phyloP scores from a whole-genome alignment of 2,329 filamentous ascomycete genomes.

The Bipolaris oryzae region DNA sequence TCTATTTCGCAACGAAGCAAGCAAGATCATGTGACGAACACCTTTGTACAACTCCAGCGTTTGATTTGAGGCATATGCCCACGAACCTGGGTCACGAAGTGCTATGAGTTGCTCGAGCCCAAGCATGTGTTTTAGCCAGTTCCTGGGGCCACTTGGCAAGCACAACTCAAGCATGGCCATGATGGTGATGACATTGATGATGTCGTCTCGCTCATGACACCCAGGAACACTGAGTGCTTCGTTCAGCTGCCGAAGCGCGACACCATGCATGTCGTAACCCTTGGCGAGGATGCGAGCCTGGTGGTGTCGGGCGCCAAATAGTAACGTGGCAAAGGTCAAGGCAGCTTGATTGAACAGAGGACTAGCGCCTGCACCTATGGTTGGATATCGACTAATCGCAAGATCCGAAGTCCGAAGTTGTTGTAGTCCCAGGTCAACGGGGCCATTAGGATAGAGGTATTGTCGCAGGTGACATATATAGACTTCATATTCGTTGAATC shows the following conservation, averaged over 20 bases:
- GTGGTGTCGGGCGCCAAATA: slow-evolving; percentile 33
- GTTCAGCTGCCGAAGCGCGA: slow-evolving; percentile 34
- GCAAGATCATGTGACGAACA: slow-evolving; percentile 32
- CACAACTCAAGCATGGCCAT: slow-evolving; percentile 37
- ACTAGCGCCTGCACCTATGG: not conserved
- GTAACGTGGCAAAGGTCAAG: slow-evolving; percentile 33
- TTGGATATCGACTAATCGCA: not conserved
- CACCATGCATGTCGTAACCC: slow-evolving; percentile 33
- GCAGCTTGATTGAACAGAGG: slow-evolving; percentile 28
- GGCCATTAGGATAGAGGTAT: slow-evolving; percentile 27
- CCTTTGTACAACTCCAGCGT: slow-evolving; percentile 30
- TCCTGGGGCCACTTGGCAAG: slow-evolving; percentile 30
- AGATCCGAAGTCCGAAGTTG: slow-evolving; percentile 26
- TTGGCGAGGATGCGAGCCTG: slow-evolving; percentile 20
- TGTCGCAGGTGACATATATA: slow-evolving; percentile 35
- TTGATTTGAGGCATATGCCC: slow-evolving; percentile 14
- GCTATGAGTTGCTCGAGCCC: slow-evolving; percentile 36
- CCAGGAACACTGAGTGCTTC: slow-evolving; percentile 26
- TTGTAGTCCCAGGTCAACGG: slow-evolving; percentile 30
- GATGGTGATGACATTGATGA: slow-evolving; percentile 33
- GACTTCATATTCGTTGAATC: slow-evolving; percentile 25
- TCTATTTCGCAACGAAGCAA: slow-evolving; percentile 26
- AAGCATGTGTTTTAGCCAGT: slow-evolving; percentile 37
- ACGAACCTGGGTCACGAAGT: slow-evolving; percentile 25
- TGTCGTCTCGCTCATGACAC: slow-evolving; percentile 30